Evolutionary conservation across 306 rosid genomes (phyloP), one percentile per base, ranked within the genome.

Genomic region (Medicago ruthenica): DNA sequence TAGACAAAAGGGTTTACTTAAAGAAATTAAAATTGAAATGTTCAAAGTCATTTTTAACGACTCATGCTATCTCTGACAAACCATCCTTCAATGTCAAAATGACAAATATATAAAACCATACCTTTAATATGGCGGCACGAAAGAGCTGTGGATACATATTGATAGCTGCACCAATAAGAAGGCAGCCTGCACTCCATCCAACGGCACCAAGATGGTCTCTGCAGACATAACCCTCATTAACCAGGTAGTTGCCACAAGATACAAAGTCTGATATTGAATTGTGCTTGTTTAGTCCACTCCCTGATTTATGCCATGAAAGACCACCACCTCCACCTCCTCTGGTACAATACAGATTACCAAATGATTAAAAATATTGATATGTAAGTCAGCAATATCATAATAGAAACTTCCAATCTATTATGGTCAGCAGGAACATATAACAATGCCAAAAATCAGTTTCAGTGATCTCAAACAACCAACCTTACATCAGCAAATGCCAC

Each of bases 401-500:
- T 54, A 59, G 55, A 73, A 54, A 34, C 45, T 63, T 63, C 22
- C 75, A 18, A 50, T 76, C 37, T 76, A 54, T 47, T 77, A 76
- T 11, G 9, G 55, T 37, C 48, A 76, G 22, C 73, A 18, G 21
- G 53, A 21, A 45, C 44, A 63, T 39, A 60, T 61, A 22, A 20
- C 47, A 69, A 57, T 5, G 37, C 10, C 51, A 47, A 57, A 55
- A 82, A 40, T 62, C 55, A 69, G n/a, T 55, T 76, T 71, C 41
- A 60, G 18, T 59, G 45, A 73, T 31, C 51, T 65, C 70, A 50
- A 53, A 51, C 22, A 85, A 78, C 86, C 72, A 63, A 95, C 98
- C 98, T 90, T 82, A 89, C 96, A 54, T 90, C 96, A 51, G 96
- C 97, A 86, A 95, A 90, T 42, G 98, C 98, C 80, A 95, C 83